Base-by-base conservation (phyloP, 108 stramenopile species). In the Conticribra weissflogii region DNA sequence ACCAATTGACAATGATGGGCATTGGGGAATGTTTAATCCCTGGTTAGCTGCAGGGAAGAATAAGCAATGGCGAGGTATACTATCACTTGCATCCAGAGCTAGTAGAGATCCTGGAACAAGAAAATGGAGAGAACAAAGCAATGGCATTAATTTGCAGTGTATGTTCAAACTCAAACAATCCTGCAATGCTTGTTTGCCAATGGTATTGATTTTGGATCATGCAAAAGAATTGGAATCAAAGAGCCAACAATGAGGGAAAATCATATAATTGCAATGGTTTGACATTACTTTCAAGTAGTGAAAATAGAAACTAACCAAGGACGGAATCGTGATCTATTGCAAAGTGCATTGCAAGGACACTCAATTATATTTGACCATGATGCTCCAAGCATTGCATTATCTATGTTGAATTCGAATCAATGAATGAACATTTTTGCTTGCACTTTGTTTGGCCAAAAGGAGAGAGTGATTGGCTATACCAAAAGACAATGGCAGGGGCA, bases 321-420 rank as follows among this genome's bases (percentile, higher is more conserved):
- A 53, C 50, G 49, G 34, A 30, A 41, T 29, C 48, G 65, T 30
- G 65, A 66, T 30, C 65, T 54, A n/a, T 25, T 27, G 9, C 65
- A 66, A 12, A 54, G 33, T 14, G 48, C 49, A n/a, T 14, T 66
- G 16, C 52, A 66, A 53, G 65, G 65, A 27, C 54, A 9, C 24
- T 54, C 29, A 24, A 66, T 66, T 12, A 18, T 53, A 54, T 66
- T 66, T 36, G 65, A 66, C 4, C 65, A 66, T 16, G 65, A 66
- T 36, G 28, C 52, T n/a, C 65, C 65, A 8, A 53, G 33, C 52
- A 54, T 29, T 31, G 31, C 4, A 21, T 14, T 3, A 51, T 54
- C 22, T 27, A 54, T 9, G 21, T 66, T 2, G 30, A 50, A 16
- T 4, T 9, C 18, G 49, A 50, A 25, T 54, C n/a, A n/a, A 66